Percentiles rank a stretch among this genome's conserved stretches.
phyloP scores from a whole-genome alignment of 352 stramenopile genomes.

The Phytophthora hybrid region DNA sequence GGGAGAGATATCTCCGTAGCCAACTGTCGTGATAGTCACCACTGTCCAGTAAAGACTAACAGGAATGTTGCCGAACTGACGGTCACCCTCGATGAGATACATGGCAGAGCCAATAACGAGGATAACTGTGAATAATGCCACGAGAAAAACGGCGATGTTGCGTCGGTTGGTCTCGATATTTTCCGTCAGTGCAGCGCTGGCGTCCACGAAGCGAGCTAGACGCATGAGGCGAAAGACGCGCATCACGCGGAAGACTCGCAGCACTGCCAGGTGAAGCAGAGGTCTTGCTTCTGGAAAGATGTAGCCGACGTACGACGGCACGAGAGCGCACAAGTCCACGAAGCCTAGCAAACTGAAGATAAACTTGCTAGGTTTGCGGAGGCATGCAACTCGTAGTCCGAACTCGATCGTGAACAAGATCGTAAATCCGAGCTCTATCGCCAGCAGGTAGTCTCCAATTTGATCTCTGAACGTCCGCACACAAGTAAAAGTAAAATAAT shows the following conservation, averaged over 20 bases:
- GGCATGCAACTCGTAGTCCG: constrained; percentile 64
- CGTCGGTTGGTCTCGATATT: constrained; percentile 86
- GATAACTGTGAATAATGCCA: constrained; percentile 78
- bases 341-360: constrained; percentile 77
- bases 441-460: constrained; percentile 70
- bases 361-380: constrained; percentile 69
- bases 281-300: constrained; percentile 69
- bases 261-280: constrained; percentile 75
- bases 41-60: constrained; percentile 88
- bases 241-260: constrained; percentile 84
- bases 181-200: constrained; percentile 70
- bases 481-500: constrained; percentile 8
- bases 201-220: constrained; percentile 78
- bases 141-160: constrained; percentile 80
- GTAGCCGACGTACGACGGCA: constrained; percentile 82
- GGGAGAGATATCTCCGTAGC: constrained; percentile 83
- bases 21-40: constrained; percentile 87
- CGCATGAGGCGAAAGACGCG: constrained; percentile 81
- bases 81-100: constrained; percentile 84
- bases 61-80: constrained; percentile 84
- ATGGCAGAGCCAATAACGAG: constrained; percentile 85
- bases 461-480: constrained; percentile 45
- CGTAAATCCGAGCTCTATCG: constrained; percentile 82
- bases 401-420: constrained; percentile 87
- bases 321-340: constrained; percentile 78